A percentile compares a stretch with the other conserved stretches of the same genome.
phyloP scores from a whole-genome alignment of 768 basidiomycete species.

The Collybiopsis confluens region DNA sequence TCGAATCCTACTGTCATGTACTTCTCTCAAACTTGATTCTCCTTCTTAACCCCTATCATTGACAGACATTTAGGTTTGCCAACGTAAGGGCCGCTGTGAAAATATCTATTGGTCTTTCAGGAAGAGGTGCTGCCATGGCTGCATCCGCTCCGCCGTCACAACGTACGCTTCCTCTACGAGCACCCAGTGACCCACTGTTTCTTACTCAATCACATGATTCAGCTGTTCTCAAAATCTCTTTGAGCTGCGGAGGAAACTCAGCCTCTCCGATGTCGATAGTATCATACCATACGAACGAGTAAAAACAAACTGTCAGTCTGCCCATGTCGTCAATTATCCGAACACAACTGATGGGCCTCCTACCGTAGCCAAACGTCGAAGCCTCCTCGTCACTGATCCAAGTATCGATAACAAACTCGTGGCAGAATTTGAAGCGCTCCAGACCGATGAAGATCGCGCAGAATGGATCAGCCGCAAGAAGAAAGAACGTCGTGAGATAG shows the following conservation, averaged over 20 bases:
- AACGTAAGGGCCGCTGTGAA: slow-evolving; percentile 24
- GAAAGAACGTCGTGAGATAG: not conserved
- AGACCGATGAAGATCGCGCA: not conserved
- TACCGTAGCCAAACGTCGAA: too few relatives aligned
- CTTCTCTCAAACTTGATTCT: slow-evolving; percentile 8
- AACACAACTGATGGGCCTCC: too few relatives aligned
- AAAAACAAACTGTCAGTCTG: not conserved
- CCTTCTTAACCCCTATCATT: not conserved
- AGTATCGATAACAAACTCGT: not conserved
- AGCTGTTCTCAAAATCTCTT: too few relatives aligned
- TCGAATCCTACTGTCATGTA: slow-evolving; percentile 52
- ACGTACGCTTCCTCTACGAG: too few relatives aligned
- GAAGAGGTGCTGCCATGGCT: slow-evolving; percentile 27
- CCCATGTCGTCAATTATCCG: not conserved
- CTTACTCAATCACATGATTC: too few relatives aligned
- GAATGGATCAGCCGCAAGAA: not conserved
- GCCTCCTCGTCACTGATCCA: not conserved
- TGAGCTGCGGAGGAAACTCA: too few relatives aligned
- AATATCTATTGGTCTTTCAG: slow-evolving; percentile 24
- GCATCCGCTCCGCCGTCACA: slow-evolving; percentile 19
- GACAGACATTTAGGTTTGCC: slow-evolving; percentile 24
- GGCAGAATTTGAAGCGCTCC: not conserved
- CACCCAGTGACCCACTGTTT: too few relatives aligned
- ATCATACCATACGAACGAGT: not conserved
- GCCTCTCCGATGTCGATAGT: too few relatives aligned